These are phyloP conservation scores for Termitomyces sp. DNA, from an alignment of 1,284 basidiomycete genomes.

Conservation along the genomic window DNA sequence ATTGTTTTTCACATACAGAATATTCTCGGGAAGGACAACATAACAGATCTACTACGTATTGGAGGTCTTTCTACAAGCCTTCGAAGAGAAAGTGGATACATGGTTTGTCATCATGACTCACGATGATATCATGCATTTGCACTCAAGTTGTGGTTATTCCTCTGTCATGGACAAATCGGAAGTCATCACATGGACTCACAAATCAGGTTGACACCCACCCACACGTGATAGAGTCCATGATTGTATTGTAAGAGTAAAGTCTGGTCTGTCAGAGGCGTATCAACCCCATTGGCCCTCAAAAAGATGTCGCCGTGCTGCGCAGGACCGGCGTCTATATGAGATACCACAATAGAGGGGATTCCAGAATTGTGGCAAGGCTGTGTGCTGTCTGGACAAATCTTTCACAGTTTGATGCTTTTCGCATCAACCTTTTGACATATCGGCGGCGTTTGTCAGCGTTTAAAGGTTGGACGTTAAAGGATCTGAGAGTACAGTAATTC, in stretches of 20 bases:
- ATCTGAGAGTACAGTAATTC: not conserved
- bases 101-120: not conserved
- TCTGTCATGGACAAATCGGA: not conserved
- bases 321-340: not conserved
- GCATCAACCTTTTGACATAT: not conserved
- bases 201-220: not conserved
- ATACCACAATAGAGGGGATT: not conserved
- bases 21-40: too few species aligned
- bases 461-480: not conserved
- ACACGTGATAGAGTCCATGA: not conserved
- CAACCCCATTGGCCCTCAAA: not conserved
- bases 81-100: not conserved
- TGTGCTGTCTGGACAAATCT: not conserved
- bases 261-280: not conserved
- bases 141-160: not conserved
- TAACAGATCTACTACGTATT: too few species aligned
- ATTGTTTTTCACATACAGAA: too few species aligned
- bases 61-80: not conserved
- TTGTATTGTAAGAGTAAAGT: not conserved
- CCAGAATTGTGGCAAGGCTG: not conserved
- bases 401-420: not conserved
- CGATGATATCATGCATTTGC: not conserved
- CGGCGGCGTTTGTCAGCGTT: not conserved
- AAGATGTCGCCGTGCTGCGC: not conserved
- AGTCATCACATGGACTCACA: not conserved